Conservation (phyloP, 768 basidiomycete species). For the Termitomyces sp. region DNA sequence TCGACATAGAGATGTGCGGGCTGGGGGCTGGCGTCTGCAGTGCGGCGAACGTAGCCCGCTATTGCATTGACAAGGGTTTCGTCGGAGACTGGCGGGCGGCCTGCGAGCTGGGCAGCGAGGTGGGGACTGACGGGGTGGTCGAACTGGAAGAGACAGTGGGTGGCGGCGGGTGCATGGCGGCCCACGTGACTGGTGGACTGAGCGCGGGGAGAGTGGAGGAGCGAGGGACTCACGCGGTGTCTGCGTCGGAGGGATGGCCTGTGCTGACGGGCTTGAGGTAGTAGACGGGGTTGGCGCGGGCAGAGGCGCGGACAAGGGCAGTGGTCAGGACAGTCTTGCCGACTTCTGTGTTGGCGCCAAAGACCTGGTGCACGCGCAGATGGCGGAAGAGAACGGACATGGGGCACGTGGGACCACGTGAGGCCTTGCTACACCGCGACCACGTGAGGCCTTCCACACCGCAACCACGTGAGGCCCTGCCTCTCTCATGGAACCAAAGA, state of each 20-base stretch:
- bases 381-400: slow-evolving; percentile 73
- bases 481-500: slow-evolving; percentile 35
- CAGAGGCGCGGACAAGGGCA: slow-evolving; percentile 78
- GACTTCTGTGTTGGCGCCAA: slow-evolving; percentile 95
- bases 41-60: slow-evolving; percentile 54
- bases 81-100: slow-evolving; percentile 38
- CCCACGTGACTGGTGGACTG: slow-evolving; percentile 53
- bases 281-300: slow-evolving; percentile 42
- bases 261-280: slow-evolving; percentile 93
- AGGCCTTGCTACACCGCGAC: too few species aligned
- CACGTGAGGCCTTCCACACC: too few species aligned
- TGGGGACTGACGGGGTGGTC: slow-evolving; percentile 93
- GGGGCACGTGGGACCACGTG: too few species aligned
- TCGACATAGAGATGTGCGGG: slow-evolving; percentile 75
- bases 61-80: slow-evolving; percentile 60
- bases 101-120: slow-evolving; percentile 61
- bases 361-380: slow-evolving; percentile 83
- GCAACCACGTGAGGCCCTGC: too few species aligned
- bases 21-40: slow-evolving; percentile 19
- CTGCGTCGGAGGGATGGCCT: slow-evolving; percentile 72
- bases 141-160: slow-evolving; percentile 77
- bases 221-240: slow-evolving; percentile 58
- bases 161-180: slow-evolving; percentile 43
- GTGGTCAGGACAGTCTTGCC: slow-evolving; percentile 91
- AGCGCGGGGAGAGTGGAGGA: neutral